Percentiles rank a stretch among this genome's conserved stretches.
Conservation (phyloP, 2,329 filamentous ascomycete species). For the Neospermospora avenae region DNA sequence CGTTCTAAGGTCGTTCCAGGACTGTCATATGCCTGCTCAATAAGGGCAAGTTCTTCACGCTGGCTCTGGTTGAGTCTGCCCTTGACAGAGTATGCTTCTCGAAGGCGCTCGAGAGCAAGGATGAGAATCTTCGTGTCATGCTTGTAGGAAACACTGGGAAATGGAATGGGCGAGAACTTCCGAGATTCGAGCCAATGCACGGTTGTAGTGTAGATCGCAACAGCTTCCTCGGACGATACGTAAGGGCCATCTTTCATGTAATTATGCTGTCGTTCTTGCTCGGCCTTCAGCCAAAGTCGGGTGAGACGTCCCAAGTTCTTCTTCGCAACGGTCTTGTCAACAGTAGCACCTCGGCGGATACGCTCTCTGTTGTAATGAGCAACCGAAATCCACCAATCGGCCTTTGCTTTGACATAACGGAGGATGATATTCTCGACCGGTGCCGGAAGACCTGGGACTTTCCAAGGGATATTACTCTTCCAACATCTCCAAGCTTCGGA, state of each 20-base stretch:
- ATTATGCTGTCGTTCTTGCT: conserved; percentile 98
- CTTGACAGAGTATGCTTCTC: conserved; percentile 97
- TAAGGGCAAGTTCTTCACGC: conserved; percentile 91
- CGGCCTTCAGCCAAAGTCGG: conserved; percentile 93
- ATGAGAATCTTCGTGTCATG: conserved; percentile 99
- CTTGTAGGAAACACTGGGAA: conserved; percentile 98
- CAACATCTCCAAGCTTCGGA: conserved; percentile 99
- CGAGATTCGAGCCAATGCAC: conserved; percentile 98
- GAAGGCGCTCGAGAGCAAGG: conserved; percentile 83
- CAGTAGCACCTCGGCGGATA: conserved; percentile 91
- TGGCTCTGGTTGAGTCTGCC: conserved; percentile 95
- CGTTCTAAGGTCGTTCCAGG: conserved; percentile 92
- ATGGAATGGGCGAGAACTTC: conserved; percentile 98
- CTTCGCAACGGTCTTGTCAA: conserved; percentile 98
- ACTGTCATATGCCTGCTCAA: conserved; percentile 97
- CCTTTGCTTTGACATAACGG: conserved; percentile 98
- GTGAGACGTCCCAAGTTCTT: conserved; percentile 97
- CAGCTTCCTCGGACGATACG: conserved; percentile 95
- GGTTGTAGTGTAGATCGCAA: conserved; percentile 97
- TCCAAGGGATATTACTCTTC: conserved; percentile 99
- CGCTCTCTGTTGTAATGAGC: conserved; percentile 98
- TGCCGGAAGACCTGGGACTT: conserved; percentile 92
- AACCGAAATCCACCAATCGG: conserved; percentile 99
- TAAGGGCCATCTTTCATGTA: conserved; percentile 99
- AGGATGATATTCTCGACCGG: conserved; percentile 99